Conservation (phyloP, 1,284 basidiomycete genomes). For the Melampsora americana region DNA sequence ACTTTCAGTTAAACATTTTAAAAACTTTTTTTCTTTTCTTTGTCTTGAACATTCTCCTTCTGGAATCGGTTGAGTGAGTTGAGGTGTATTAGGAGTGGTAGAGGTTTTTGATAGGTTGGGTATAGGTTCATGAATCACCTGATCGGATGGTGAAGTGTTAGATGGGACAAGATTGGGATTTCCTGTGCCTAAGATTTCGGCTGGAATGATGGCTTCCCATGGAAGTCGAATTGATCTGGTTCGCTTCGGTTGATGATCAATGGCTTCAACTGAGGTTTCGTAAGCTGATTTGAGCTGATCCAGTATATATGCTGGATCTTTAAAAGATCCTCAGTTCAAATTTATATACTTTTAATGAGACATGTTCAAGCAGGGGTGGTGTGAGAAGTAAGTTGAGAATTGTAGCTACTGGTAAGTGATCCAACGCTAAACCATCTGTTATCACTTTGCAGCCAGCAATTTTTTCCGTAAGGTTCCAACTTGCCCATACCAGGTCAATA, state of each 20-base stretch:
- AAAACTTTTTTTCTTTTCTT: slow-evolving; percentile 46
- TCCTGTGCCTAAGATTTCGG: too few relatives aligned
- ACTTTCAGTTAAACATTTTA: slow-evolving; percentile 65
- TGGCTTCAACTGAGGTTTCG: not conserved
- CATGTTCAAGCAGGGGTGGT: too few relatives aligned
- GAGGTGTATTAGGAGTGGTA: not conserved
- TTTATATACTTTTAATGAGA: too few relatives aligned
- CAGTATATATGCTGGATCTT: slow-evolving; percentile 13
- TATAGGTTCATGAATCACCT: too few relatives aligned
- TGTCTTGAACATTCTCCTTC: not conserved
- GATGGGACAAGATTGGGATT: too few relatives aligned
- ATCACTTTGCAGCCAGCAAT: too few relatives aligned
- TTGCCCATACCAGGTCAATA: slow-evolving; percentile 3
- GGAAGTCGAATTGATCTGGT: not conserved
- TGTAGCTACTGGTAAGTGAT: too few relatives aligned
- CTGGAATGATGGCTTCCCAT: slow-evolving; percentile 18
- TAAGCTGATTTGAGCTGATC: not conserved
- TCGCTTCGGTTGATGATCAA: not conserved
- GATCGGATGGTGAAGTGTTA: not conserved
- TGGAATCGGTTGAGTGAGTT: too few relatives aligned
- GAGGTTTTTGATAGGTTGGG: not conserved
- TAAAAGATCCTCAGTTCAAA: too few relatives aligned
- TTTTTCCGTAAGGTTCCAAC: too few relatives aligned
- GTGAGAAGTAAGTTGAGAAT: too few relatives aligned
- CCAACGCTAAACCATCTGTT: too few relatives aligned